A percentile compares a stretch with the other conserved stretches of the same genome.
These are phyloP conservation scores for Aspergillus brasiliensis DNA, from an alignment of 2,329 filamentous ascomycete genomes.

Conservation along the genomic window DNA sequence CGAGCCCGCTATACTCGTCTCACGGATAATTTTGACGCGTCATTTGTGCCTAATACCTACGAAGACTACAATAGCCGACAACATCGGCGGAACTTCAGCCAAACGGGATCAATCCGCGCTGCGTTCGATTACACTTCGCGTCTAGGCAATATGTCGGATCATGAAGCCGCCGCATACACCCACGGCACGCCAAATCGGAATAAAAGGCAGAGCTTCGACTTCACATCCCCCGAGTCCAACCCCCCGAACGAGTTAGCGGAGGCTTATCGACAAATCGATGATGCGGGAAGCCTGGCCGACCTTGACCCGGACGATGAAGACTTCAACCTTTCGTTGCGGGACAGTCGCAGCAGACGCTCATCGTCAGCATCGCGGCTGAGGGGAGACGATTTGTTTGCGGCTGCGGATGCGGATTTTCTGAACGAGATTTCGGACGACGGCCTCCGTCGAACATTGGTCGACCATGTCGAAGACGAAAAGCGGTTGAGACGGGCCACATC, in stretches of 20 bases:
- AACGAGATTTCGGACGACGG: constrained; percentile 37
- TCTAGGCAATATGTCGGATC: constrained; percentile 29
- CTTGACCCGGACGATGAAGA: constrained; percentile 36
- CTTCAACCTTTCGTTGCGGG: constrained; percentile 11
- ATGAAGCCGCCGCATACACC: constrained; percentile 22
- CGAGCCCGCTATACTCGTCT: constrained; percentile 29
- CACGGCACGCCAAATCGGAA: constrained; percentile 33
- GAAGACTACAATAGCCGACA: constrained; percentile 31
- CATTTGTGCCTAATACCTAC: constrained; percentile 31
- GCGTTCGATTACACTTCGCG: constrained; percentile 42
- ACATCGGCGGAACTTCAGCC: constrained; percentile 36
- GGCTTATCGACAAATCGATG: constrained; percentile 42
- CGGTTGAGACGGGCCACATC: constrained; percentile 43
- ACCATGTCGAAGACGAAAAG: constrained; percentile 42
- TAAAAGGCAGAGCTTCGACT: constrained; percentile 25
- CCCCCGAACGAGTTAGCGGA: constrained; percentile 44
- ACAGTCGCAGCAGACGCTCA: constrained; percentile 25
- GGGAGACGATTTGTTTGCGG: constrained; percentile 23
- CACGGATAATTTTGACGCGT: constrained; percentile 31
- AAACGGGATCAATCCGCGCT: constrained; percentile 42
- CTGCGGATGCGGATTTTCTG: constrained; percentile 37
- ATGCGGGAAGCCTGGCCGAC: constrained; percentile 40
- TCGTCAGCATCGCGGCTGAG: constrained; percentile 28
- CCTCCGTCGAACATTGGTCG: constrained; percentile 35
- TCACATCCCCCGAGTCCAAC: constrained; percentile 39